These are phyloP conservation scores for Alnus rubra DNA, from an alignment of 306 rosid species.

Conservation along the genomic window DNA sequence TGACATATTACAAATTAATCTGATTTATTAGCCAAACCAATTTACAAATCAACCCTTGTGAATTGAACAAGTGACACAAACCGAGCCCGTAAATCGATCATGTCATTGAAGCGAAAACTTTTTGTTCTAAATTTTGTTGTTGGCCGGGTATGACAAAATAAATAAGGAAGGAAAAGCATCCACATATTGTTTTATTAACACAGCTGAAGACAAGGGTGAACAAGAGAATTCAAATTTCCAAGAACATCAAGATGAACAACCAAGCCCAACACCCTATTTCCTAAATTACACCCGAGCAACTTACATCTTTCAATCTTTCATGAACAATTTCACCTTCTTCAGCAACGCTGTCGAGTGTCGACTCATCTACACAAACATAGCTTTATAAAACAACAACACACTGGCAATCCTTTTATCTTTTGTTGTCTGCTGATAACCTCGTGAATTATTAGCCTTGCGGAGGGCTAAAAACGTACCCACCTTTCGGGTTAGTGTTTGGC, in stretches of 20 bases:
- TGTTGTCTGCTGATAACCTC: neutral
- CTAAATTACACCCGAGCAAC: neutral
- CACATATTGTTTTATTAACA: neutral
- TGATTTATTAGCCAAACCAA: neutral
- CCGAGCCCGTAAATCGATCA: too few relatives aligned
- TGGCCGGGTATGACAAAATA: too few relatives aligned
- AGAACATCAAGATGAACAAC: neutral
- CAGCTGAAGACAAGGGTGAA: neutral
- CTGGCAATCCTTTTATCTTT: neutral
- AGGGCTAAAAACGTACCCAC: constrained; percentile 37
- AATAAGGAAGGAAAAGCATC: neutral
- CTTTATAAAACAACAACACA: neutral
- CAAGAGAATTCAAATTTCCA: neutral
- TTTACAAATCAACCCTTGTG: too few relatives aligned
- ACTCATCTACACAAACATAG: neutral
- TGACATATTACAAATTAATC: neutral
- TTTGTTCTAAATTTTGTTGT: too few relatives aligned
- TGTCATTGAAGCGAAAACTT: too few relatives aligned
- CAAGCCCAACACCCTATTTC: neutral
- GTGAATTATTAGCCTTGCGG: constrained; percentile 28
- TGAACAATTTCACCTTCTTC: neutral
- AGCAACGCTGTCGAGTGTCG: neutral
- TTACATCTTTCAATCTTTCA: neutral
- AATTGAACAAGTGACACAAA: too few relatives aligned
- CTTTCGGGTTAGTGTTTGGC: constrained; percentile 72